Base-by-base conservation (phyloP, 805 yeast species). In the Suhomyces kilbournensis region DNA sequence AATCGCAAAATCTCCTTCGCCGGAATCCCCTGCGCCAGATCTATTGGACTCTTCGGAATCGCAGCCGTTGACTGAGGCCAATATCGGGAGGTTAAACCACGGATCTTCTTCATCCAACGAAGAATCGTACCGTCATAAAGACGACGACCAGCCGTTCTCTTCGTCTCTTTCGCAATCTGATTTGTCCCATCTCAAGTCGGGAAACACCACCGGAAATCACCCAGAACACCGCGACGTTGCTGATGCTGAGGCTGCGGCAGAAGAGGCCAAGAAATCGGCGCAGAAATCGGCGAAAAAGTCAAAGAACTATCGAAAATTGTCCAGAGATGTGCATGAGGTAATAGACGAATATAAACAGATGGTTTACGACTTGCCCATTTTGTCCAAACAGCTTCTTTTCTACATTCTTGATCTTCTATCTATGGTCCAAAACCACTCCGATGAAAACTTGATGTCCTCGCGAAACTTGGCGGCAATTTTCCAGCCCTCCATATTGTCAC, bases 401-500 rank as follows among this genome's bases (percentile, higher is more conserved):
- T 94, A 94, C 72, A 81, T 94, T 20, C 71, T 94, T 56, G 99
- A 94, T 68, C 74, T 94, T 57, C 75, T 94, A 53, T 86, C 96
- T 12, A 81, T 91, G 72, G 96, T 94, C 62, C 87, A 91, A 43
- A 82, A 86, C 53, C 85, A 88, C 62, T 79, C 96, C 14, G 81
- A 80, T 47, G 82, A 82, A 54, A 94, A 92, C 66, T 75, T 90
- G 57, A 94, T 94, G 99, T 84, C 97, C 1, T 89, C 96, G 1
- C 82, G 90, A 60, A 94, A 94, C 66, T 74, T 94, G 57, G 96
- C 98, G 1, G 97, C 98, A 1, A 89, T 94, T 52, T 94, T 94
- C 73, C 99, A 94, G 71, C 98, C 99, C 3, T 88, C 97, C n/a
- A 84, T 94, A 15, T 75, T 94, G 49, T 88, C 96, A 8, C 98